These are phyloP conservation scores for Cyclotella baltica DNA, from an alignment of 108 stramenopile genomes.

Conservation along the genomic window DNA sequence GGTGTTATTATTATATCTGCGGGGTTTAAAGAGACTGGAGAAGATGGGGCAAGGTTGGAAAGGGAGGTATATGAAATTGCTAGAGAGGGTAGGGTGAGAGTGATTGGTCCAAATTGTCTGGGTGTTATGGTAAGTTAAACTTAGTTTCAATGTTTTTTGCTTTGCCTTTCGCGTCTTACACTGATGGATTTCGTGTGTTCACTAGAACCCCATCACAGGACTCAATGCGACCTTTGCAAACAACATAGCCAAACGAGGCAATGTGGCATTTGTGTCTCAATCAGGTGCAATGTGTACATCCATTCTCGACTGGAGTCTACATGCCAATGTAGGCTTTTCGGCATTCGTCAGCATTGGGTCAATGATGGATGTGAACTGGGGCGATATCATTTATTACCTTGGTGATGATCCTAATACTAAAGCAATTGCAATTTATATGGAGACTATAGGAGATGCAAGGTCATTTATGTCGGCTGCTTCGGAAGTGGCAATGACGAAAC, in stretches of 20 bases:
- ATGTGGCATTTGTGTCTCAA: conserved; percentile 41
- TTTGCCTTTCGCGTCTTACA: background rate
- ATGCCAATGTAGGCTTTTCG: conserved; percentile 47
- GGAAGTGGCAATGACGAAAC: conserved; percentile 51
- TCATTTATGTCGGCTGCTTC: conserved; percentile 50
- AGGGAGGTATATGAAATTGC: conserved; percentile 41
- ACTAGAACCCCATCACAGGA: conserved; percentile 42
- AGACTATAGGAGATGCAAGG: conserved; percentile 46
- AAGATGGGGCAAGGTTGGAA: conserved; percentile 41
- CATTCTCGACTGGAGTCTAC: conserved; percentile 45
- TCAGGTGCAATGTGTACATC: conserved; percentile 46
- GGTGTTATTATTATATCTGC: conserved; percentile 53
- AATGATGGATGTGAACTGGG: conserved; percentile 48
- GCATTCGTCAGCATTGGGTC: conserved; percentile 40
- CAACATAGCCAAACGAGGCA: conserved; percentile 34
- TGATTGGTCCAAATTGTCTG: conserved; percentile 56
- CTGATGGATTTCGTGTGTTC: background rate
- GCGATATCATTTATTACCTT: conserved; percentile 46
- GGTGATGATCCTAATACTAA: conserved; percentile 51
- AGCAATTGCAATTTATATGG: conserved; percentile 53
- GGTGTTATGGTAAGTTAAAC: conserved; percentile 44
- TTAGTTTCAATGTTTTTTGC: background rate
- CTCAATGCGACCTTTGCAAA: conserved; percentile 50
- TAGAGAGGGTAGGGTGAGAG: conserved; percentile 34
- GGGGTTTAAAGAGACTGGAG: conserved; percentile 51